Conservation (phyloP, 2,329 filamentous ascomycete species). For the Aspergillus fijiensis region DNA sequence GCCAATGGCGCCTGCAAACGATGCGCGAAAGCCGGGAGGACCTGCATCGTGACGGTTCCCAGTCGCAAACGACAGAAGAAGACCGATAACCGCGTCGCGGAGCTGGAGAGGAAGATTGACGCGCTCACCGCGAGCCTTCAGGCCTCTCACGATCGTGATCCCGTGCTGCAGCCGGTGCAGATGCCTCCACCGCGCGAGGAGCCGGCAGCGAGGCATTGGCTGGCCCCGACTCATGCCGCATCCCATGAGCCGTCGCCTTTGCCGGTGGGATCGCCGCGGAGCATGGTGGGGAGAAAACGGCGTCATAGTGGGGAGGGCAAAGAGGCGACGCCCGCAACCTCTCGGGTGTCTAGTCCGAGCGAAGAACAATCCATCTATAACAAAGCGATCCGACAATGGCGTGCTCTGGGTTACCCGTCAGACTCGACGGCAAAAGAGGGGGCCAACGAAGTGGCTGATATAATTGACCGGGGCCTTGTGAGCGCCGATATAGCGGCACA, state of each 20-base stretch:
- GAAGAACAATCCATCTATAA: conserved; percentile 22
- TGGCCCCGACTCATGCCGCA: conserved; percentile 18
- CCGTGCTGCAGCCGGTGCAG: conserved; percentile 17
- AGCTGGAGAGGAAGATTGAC: conserved; percentile 91
- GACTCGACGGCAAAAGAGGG: conserved; percentile 19
- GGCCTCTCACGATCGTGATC: conserved; percentile 44
- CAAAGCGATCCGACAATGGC: conserved; percentile 23
- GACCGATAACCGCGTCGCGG: conserved; percentile 82
- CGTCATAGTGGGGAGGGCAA: conserved; percentile 32
- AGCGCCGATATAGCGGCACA: conserved; percentile 52
- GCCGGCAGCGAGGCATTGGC: conserved; percentile 36
- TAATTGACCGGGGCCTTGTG: conserved; percentile 53
- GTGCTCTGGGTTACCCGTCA: conserved; percentile 18
- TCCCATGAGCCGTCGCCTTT: conserved; percentile 5
- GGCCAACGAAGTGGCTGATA: conserved; percentile 42
- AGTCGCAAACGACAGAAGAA: conserved; percentile 84
- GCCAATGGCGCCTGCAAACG: conserved; percentile 67
- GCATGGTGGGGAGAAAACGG: conserved; percentile 32
- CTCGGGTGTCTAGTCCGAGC: conserved; percentile 17
- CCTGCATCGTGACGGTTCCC: conserved; percentile 73
- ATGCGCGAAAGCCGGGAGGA: conserved; percentile 76
- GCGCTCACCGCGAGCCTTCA: conserved; percentile 78
- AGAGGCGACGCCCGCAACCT: conserved; percentile 5
- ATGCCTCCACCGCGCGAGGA: conserved; percentile 39
- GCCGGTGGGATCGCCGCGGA: conserved; percentile 2